Evolutionary conservation across 805 yeast species (phyloP).

Genomic region (Ogataea corticis): DNA sequence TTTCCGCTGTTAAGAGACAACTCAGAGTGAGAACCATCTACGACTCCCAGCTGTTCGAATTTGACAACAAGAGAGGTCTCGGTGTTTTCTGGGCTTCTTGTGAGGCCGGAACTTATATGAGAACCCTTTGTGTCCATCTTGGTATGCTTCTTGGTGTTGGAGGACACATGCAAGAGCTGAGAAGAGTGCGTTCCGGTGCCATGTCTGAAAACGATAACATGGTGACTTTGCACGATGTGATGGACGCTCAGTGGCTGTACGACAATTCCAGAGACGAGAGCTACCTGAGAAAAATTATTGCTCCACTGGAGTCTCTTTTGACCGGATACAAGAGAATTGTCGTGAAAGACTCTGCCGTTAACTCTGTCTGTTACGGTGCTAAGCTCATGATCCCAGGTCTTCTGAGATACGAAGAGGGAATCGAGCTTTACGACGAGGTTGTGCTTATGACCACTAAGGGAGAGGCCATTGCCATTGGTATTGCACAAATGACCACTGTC

Average conservation of each 20-base stretch:
- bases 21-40: conserved; percentile 97
- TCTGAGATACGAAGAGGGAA: conserved; percentile 95
- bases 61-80: conserved; percentile 93
- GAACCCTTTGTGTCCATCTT: conserved; percentile 97
- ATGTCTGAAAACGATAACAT: conserved; percentile 84
- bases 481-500: conserved; percentile 98
- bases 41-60: conserved; percentile 93
- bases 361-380: conserved; percentile 98
- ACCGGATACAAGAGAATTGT: conserved; percentile 97
- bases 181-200: conserved; percentile 99
- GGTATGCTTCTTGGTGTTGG: conserved; percentile 99
- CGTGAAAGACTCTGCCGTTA: conserved; percentile 88
- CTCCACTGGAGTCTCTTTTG: conserved; percentile 91
- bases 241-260: conserved; percentile 97
- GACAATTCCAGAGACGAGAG: conserved; percentile 97
- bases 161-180: conserved; percentile 99
- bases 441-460: conserved; percentile 98
- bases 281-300: conserved; percentile 88
- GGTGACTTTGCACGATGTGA: conserved; percentile 94
- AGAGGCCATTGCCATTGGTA: conserved; percentile 98
- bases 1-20: conserved; percentile 98
- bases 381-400: conserved; percentile 98
- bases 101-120: conserved; percentile 99
- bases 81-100: conserved; percentile 99
- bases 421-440: conserved; percentile 95